These are phyloP conservation scores for Psophocarpus tetragonolobus DNA, from an alignment of 306 rosid genomes.

Conservation along the genomic window DNA sequence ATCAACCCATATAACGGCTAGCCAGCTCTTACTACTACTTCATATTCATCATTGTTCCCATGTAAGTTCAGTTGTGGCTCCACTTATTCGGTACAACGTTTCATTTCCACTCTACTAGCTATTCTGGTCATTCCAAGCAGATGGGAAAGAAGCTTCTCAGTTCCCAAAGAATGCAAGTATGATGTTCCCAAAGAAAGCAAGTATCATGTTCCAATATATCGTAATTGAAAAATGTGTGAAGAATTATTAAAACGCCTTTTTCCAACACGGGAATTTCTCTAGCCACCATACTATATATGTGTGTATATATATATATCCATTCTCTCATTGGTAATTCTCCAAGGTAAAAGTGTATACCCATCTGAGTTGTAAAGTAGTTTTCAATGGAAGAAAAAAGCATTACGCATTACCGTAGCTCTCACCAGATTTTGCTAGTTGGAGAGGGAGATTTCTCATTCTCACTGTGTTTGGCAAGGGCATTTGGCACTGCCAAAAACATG, in stretches of 20 bases:
- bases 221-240: neutral
- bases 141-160: neutral
- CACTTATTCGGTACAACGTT: neutral
- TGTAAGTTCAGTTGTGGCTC: neutral
- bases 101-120: neutral
- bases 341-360: neutral
- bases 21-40: too few relatives aligned
- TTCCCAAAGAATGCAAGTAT: neutral
- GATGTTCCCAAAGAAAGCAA: neutral
- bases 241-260: neutral
- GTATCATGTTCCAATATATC: neutral
- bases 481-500: conserved; percentile 35
- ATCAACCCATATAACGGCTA: neutral
- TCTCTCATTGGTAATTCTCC: neutral
- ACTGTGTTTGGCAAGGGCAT: conserved; percentile 42
- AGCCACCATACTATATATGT: neutral
- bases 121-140: neutral
- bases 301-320: conserved; percentile 14
- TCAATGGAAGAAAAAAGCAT: conserved; percentile 25
- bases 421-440: conserved; percentile 44
- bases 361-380: neutral
- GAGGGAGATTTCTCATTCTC: conserved; percentile 55
- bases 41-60: neutral
- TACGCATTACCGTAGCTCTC: conserved; percentile 29
- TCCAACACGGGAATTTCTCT: neutral